Evolutionary conservation across 2,329 filamentous ascomycete species (phyloP), one percentile per base, ranked within the genome.

Genomic region (Zalaria sp.): DNA sequence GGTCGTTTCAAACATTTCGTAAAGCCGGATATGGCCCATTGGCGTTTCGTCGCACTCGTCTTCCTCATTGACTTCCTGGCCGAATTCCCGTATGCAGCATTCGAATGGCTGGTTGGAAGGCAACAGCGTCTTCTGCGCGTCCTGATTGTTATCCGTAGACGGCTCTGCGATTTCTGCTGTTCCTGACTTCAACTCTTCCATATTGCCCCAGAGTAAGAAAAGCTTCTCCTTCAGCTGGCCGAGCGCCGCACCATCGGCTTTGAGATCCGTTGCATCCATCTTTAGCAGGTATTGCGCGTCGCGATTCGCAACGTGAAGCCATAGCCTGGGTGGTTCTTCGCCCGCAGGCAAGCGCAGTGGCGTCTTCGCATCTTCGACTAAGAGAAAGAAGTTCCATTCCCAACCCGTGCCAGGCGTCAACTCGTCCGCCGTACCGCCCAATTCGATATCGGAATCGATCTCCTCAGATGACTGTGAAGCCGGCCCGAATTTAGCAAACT

Each of bases 371-470:
- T 88, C 83, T 59, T 93, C 83, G 1, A 95, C 73, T 8, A 82
- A 68, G 25, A 96, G 68, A 25, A 74, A 75, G 59, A 95, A 95
- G 9, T 75, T 72, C 88, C 88, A 95, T 58, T 91, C 78, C 83
- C 85, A 94, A 5, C 46, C 59, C 47, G 40, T 50, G 35, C 36
- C 53, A 42, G 8, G 43, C 45, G 7, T 53, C 46, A 37, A 50
- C 9, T 66, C 59, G 49, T 59, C 62, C 18, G 46, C 51, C 4
- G 50, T 47, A 36, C 61, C 54, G 9, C 50, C 51, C 3, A 11
- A 38, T 65, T 34, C 62, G 65, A 42, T 37, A 5, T 37, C 27
- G 25, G 35, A 34, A 38, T 27, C 34, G 2, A 6, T 8, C 10
- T 10, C 37, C 5, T 34, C n/a, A 18, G 18, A 18, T 2, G 18